Evolutionary conservation across 2,329 filamentous ascomycete genomes (phyloP), one percentile per base, ranked within the genome.

Genomic region (Botrytis cinerea): DNA sequence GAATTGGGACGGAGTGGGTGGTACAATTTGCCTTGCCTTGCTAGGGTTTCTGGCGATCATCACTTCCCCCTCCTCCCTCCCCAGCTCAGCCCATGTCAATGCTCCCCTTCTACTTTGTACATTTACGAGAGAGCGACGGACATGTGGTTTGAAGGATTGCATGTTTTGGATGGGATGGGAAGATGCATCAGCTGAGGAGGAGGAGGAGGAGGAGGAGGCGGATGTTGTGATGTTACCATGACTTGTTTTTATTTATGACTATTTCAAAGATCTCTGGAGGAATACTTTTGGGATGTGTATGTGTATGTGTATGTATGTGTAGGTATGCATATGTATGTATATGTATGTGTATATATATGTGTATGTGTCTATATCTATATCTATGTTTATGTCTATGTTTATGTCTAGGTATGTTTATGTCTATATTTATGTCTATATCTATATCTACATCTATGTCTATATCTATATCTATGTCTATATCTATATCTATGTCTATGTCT

Each of bases 11-110:
- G 32, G 20, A 28, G 16, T 54, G 51, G 46, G 40, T 54, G 22
- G 25, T 64, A 66, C 43, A 45, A 45, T 64, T 64, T 54, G n/a
- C n/a, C 20, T 48, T 64, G 38, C 63, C 45, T 66, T 66, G 32
- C 45, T 66, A n/a, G 63, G 45, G 51, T 48, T n/a, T 48, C 4
- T 67, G 64, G 16, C 64, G 64, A 67, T 67, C 46, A 67, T 54
- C 46, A 67, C 25, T 40, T 25, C 22, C 45, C 63, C 61, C 38
- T 38, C 18, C 10, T 9, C 57, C 57, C 57, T 35, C 28, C 28
- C 46, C 32, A 67, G 64, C 32, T 67, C 64, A 67, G 64, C 46
- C 46, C 64, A 67, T 67, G 64, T 67, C 64, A 67, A 67, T 67
- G 46, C 64, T 54, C 40, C 64, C 25, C 25, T 40, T 67, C 45